Base-by-base conservation (phyloP, 129 eudicot genomes). In the sunflower (Helianthus annuus) region DNA sequence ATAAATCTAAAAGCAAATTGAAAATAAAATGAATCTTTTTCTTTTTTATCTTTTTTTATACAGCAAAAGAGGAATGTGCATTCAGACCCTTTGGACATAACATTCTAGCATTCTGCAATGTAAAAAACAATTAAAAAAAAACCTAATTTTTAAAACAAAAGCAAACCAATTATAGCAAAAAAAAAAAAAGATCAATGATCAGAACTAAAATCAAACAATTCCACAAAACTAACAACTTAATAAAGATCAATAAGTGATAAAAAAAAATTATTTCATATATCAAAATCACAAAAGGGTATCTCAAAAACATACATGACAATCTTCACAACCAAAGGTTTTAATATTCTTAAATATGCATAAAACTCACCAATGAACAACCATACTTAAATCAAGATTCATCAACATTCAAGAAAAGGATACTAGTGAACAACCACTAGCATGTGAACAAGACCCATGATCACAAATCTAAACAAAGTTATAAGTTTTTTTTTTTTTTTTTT, bases 331-430 rank as follows among this genome's bases (percentile, higher is more conserved):
- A 49, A 73, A 74, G 6, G 17, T 12, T 57, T 22, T 22, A 57
- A 7, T 34, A 36, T 14, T 72, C 11, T 61, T 72, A 13, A 16
- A 72, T 15, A 5, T 48, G 77, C 48, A 73, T 34, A 42, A 62
- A 72, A 62, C 63, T 57, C 38, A 58, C 79, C 72, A 64, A 61
- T 52, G 71, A 76, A 76, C 29, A 32, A 39, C 65, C 70, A 69
- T 77, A 69, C 15, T 48, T 49, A n/a, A 38, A 49, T n/a, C 64
- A 39, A 60, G 10, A 45, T 4, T 46, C 69, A 57, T 76, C 39
- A 58, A 59, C 64, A 59, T 58, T 27, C 32, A 76, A 32, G 53
- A 70, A 19, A 69, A 49, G 7, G 69, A 57, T 27, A 76, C 70
- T 14, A 69, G 63, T 19, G 74, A 68, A 76, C 16, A 32, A 32